Evolutionary conservation across 2,329 filamentous ascomycete genomes (phyloP).

Genomic region (Fusarium subglutinans): DNA sequence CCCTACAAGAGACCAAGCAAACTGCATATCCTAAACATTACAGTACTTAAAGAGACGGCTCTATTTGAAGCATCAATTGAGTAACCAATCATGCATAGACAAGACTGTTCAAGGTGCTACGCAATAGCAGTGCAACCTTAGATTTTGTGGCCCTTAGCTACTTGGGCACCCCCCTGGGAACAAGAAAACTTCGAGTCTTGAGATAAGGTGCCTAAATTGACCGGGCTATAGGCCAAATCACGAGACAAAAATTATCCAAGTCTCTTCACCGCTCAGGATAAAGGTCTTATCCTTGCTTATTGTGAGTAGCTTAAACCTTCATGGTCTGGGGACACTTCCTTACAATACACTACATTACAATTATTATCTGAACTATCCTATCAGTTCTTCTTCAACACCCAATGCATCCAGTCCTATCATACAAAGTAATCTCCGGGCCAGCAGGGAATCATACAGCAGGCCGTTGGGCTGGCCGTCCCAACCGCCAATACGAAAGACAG

Average conservation of each 20-base stretch:
- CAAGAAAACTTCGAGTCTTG: neutral
- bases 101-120: neutral
- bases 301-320: neutral
- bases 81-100: accelerated
- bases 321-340: neutral
- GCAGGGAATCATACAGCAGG: neutral
- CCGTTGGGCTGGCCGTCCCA: conserved; percentile 70
- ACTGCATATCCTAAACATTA: neutral
- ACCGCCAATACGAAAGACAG: conserved; percentile 71
- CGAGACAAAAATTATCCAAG: too few species aligned
- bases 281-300: too few species aligned
- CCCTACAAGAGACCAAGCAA: neutral
- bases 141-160: neutral
- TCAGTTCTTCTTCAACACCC: neutral
- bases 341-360: neutral
- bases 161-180: neutral
- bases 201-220: neutral
- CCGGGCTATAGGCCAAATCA: neutral
- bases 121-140: neutral
- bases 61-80: accelerated
- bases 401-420: neutral
- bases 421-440: neutral
- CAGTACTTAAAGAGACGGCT: accelerated
- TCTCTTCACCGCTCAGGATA: neutral
- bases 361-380: neutral